A percentile compares a stretch with the other conserved stretches of the same genome.
Conservation (phyloP, 805 yeast species). For the Metschnikowia colocasiae region DNA sequence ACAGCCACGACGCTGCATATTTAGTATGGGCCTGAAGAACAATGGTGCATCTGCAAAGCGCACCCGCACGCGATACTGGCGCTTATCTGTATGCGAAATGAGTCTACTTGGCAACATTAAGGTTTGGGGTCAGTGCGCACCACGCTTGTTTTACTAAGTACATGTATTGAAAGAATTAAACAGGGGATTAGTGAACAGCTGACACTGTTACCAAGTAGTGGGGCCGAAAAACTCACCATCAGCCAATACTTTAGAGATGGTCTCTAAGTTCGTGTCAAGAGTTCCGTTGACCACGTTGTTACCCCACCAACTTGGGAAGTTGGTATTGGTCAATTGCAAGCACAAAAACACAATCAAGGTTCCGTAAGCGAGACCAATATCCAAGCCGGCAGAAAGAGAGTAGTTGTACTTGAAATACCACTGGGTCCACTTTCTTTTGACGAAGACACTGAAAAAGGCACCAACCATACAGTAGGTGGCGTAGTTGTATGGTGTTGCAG, state of each 20-base stretch:
- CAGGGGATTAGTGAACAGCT: not conserved
- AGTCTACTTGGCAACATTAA: not conserved
- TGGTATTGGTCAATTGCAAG: constrained; percentile 22
- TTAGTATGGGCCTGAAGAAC: not conserved
- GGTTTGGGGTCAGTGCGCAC: not conserved
- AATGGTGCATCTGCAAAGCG: constrained; percentile 2
- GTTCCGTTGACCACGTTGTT: constrained; percentile 41
- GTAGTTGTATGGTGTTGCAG: constrained; percentile 69
- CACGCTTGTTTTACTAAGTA: not conserved
- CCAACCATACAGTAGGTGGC: constrained; percentile 47
- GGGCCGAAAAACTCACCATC: constrained; percentile 49
- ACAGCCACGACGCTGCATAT: not conserved
- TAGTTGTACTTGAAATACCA: constrained; percentile 46
- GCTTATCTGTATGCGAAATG: not conserved
- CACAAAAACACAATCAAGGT: constrained; percentile 38
- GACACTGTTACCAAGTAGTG: constrained; percentile 36
- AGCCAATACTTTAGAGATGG: constrained; percentile 25
- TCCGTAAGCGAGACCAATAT: constrained; percentile 42
- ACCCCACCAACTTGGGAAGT: constrained; percentile 64
- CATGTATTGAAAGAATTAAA: constrained; percentile 1
- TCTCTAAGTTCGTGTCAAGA: constrained; percentile 35
- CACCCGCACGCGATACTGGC: not conserved
- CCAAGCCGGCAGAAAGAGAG: constrained; percentile 44
- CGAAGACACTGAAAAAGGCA: constrained; percentile 34
- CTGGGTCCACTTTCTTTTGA: constrained; percentile 40